A percentile compares a stretch with the other conserved stretches of the same genome.
These are phyloP conservation scores for Forsythia viridissima DNA, from an alignment of 257 asterid species.

Conservation along the genomic window DNA sequence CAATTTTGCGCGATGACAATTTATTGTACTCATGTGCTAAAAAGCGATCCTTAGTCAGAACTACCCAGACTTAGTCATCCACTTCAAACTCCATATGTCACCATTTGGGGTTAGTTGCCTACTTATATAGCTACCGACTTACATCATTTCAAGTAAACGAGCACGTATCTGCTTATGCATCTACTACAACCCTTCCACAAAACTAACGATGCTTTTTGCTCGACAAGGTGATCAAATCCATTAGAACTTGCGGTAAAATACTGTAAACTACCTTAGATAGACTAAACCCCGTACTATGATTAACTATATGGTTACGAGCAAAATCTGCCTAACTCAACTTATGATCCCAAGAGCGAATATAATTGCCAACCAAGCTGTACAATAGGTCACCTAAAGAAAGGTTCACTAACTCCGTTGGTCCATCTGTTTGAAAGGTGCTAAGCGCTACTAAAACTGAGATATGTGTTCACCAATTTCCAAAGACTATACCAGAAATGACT, in stretches of 20 bases:
- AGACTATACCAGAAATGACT: slow-evolving; percentile 19
- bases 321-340: slow-evolving; percentile 5
- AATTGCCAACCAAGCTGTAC: background rate
- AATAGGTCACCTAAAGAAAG: slow-evolving; percentile 2
- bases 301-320: slow-evolving; percentile 4
- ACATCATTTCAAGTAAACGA: too few relatives aligned
- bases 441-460: slow-evolving; percentile 1
- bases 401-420: slow-evolving; percentile 15
- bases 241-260: background rate
- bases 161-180: too few relatives aligned
- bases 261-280: slow-evolving; percentile 9
- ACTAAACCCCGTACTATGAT: background rate
- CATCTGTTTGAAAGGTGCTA: slow-evolving; percentile 20
- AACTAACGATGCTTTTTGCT: too few relatives aligned
- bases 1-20: too few relatives aligned
- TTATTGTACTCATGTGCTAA: too few relatives aligned
- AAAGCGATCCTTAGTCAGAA: too few relatives aligned
- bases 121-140: too few relatives aligned
- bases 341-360: background rate
- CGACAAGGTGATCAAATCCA: too few relatives aligned
- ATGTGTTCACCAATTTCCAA: background rate
- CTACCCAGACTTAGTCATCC: too few relatives aligned
- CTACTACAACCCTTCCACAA: too few relatives aligned
- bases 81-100: too few relatives aligned
- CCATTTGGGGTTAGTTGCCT: too few relatives aligned